Conservation (phyloP, 495 filamentous ascomycete species). For the Talaromyces thailandensis region DNA sequence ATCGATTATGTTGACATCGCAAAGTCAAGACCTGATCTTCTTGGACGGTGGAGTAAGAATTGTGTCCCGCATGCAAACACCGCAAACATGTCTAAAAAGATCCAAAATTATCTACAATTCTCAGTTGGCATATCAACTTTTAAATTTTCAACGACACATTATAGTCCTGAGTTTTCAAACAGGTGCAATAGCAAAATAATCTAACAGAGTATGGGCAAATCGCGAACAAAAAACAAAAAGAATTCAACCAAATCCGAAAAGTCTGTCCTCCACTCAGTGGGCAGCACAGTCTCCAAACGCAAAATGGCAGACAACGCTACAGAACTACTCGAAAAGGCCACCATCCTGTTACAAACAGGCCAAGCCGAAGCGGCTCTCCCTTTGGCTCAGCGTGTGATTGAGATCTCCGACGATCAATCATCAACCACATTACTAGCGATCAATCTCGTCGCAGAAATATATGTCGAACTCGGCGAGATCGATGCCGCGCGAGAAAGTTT, state of each 20-base stretch:
- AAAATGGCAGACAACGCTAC: conserved; percentile 40
- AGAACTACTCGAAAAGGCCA: conserved; percentile 57
- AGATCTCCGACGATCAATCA: conserved; percentile 30
- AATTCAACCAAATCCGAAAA: conserved; percentile 33
- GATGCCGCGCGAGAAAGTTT: conserved; percentile 63
- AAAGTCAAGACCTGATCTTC: background rate
- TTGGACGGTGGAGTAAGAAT: background rate
- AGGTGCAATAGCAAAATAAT: background rate
- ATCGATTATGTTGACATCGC: background rate
- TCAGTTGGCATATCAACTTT: background rate
- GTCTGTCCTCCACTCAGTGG: conserved; percentile 34
- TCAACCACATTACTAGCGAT: conserved; percentile 51
- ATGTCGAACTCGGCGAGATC: conserved; percentile 74
- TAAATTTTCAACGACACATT: background rate
- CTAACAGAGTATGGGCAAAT: conserved; percentile 33
- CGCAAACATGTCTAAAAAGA: conserved; percentile 26
- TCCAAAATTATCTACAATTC: background rate
- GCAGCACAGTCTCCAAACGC: conserved; percentile 31
- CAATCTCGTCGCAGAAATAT: conserved; percentile 73
- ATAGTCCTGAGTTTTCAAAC: background rate
- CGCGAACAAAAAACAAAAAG: conserved; percentile 37
- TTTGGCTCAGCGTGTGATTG: conserved; percentile 53
- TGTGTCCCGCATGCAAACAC: conserved; percentile 39
- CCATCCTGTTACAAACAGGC: conserved; percentile 58
- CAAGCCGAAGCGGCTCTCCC: conserved; percentile 60